Evolutionary conservation across 1,284 basidiomycete species (phyloP), one percentile per base, ranked within the genome.

Genomic region (Anthracocystis setariae): DNA sequence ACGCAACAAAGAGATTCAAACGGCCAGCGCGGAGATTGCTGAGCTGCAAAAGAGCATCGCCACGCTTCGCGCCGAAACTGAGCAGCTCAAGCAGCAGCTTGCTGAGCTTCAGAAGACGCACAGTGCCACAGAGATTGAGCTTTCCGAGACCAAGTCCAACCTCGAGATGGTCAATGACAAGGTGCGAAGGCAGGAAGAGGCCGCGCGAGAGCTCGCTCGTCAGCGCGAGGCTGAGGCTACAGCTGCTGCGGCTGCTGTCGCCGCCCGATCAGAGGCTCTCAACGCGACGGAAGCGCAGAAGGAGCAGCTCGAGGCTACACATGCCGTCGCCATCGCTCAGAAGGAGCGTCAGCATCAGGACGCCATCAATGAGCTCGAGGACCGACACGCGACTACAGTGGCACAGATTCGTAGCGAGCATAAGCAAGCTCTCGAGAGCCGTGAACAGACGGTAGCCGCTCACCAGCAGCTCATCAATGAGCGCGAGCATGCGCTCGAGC

Each of bases 301-400:
- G 42, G 67, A 74, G 47, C 60, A 62, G 32, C 53, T 59, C 37
- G 46, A 56, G 29, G 67, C 68, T n/a, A 44, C 59, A 1, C 61
- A 72, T 37, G 65, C 66, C 8, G 52, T 72, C 12, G 55, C 61
- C 18, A 12, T 72, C 9, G 62, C 64, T 12, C 51, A 63, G 46
- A 74, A 73, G 48, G 68, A 77, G 20, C 59, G 63, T 20, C 59
- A 74, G 46, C 64, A 71, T 42, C 50, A 64, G 37, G 66, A 58
- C 25, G 52, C 54, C 12, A 45, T 76, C 52, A 63, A 74, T 50
- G 67, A 72, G 46, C 54, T 74, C 40, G 64, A 78, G 25, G 63
- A 63, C 47, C 58, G 46, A 35, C 69, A 75, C 21, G 49, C 51
- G n/a, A 43, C 37, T 9, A 45, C 60, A 0, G 48, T 74, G 17